These are phyloP conservation scores for Chamaenerion angustifolium DNA, from an alignment of 345 rosid genomes.

Conservation along the genomic window DNA sequence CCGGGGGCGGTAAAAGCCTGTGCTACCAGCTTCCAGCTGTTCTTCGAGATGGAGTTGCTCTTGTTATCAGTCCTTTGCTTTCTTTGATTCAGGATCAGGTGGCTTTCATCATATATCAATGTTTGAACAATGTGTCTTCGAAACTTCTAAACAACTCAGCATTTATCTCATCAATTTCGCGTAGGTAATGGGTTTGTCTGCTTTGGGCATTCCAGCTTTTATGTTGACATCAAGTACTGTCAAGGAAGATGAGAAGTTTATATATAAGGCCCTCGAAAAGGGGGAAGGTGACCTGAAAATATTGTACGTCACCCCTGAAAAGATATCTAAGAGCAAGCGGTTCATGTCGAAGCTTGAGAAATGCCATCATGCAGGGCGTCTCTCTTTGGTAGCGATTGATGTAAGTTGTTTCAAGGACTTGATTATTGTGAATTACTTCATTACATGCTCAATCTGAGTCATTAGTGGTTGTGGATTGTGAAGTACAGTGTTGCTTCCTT, in stretches of 20 bases:
- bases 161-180: neutral
- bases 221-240: conserved; percentile 80
- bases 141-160: neutral
- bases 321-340: conserved; percentile 91
- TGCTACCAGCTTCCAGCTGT: conserved; percentile 93
- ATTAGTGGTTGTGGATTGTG: neutral
- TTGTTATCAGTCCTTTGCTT: conserved; percentile 87
- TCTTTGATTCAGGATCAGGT: conserved; percentile 98
- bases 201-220: conserved; percentile 67
- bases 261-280: conserved; percentile 81
- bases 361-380: conserved; percentile 56
- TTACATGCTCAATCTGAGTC: neutral
- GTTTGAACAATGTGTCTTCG: neutral
- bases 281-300: conserved; percentile 76
- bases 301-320: conserved; percentile 87
- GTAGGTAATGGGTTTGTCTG: conserved; percentile 88
- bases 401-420: conserved; percentile 64
- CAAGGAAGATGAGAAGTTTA: conserved; percentile 81
- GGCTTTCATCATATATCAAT: neutral
- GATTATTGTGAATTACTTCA: neutral
- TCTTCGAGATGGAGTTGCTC: conserved; percentile 54
- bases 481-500: neutral
- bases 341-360: conserved; percentile 99
- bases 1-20: conserved; percentile 97
- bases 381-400: conserved; percentile 76